Base-by-base conservation (phyloP, 805 yeast species). In the Myxozyma nipponensis region DNA sequence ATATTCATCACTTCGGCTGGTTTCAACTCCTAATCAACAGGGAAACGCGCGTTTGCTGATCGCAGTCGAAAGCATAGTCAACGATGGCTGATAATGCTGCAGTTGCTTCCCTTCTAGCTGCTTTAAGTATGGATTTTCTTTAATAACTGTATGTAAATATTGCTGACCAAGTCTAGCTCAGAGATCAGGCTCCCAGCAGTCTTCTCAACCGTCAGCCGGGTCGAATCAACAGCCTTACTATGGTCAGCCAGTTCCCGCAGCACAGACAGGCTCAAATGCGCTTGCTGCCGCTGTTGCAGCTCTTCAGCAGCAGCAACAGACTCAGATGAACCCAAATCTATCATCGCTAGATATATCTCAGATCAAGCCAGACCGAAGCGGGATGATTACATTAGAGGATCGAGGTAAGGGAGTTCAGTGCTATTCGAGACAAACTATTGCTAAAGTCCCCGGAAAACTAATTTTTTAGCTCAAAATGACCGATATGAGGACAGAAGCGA, bases 31-130 rank as follows among this genome's bases (percentile, higher is more conserved):
- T n/a, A n/a, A n/a, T n/a, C n/a, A n/a, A n/a, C n/a, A n/a, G n/a
- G n/a, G n/a, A n/a, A n/a, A n/a, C n/a, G n/a, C n/a, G n/a, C n/a
- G n/a, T n/a, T n/a, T n/a, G n/a, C n/a, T n/a, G n/a, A n/a, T n/a
- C n/a, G n/a, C n/a, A n/a, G n/a, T n/a, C n/a, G n/a, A n/a, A n/a
- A 18, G 39, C n/a, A 13, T 10, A 25, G 17, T 13, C 41, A 36
- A 17, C 5, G 21, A 54, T 54, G 58, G 54, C 58, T 10, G 58
- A 54, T 28, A 50, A 54, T 41, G 52, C 58, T 18, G 57, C 56
- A 17, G 57, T 54, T 4, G 57, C 58, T 15, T 52, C 58, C 26
- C 50, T 54, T 18, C 49, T 54, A n/a, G 58, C 57, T 10, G 57
- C 57, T 17, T 32, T 54, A 18, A 54, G 58, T 54, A 54, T n/a